Evolutionary conservation across 805 yeast species (phyloP).

Genomic region (Kockiozyma suomiensis): DNA sequence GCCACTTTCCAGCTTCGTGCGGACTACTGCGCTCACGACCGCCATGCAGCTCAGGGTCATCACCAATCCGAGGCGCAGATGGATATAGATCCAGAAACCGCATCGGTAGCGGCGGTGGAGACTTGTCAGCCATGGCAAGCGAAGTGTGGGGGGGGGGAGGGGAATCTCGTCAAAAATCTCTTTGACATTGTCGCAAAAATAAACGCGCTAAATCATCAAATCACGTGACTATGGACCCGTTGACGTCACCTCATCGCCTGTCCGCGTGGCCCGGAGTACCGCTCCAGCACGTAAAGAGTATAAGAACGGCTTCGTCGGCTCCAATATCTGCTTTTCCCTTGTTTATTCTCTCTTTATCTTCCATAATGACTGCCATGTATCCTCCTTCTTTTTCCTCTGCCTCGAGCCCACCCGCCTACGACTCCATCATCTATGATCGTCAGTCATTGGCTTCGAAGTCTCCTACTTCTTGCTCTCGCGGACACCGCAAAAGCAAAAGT

Average conservation of each 20-base stretch:
- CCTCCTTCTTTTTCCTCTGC: not conserved
- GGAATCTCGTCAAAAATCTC: too few relatives aligned
- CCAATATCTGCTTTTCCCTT: not conserved
- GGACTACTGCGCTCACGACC: slow-evolving; percentile 26
- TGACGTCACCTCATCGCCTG: slow-evolving; percentile 17
- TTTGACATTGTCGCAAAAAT: too few relatives aligned
- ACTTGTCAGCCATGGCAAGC: slow-evolving; percentile 3
- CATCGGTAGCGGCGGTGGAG: slow-evolving; percentile 30
- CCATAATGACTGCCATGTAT: not conserved
- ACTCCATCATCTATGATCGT: not conserved
- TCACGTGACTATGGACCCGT: not conserved
- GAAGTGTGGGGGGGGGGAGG: not conserved
- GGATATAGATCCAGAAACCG: slow-evolving; percentile 27
- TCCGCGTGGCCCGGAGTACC: slow-evolving; percentile 3
- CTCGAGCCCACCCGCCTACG: not conserved
- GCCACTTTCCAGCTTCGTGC: slow-evolving; percentile 29
- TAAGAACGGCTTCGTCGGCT: not conserved
- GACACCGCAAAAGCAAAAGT: not conserved
- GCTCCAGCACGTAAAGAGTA: too few relatives aligned
- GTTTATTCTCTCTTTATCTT: not conserved
- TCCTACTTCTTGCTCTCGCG: not conserved
- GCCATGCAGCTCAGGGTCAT: slow-evolving; percentile 26
- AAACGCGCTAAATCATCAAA: not conserved
- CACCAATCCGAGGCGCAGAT: slow-evolving; percentile 26
- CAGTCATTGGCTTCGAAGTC: not conserved